Conservation (phyloP, 345 rosid genomes). For the Syzygium grande region DNA sequence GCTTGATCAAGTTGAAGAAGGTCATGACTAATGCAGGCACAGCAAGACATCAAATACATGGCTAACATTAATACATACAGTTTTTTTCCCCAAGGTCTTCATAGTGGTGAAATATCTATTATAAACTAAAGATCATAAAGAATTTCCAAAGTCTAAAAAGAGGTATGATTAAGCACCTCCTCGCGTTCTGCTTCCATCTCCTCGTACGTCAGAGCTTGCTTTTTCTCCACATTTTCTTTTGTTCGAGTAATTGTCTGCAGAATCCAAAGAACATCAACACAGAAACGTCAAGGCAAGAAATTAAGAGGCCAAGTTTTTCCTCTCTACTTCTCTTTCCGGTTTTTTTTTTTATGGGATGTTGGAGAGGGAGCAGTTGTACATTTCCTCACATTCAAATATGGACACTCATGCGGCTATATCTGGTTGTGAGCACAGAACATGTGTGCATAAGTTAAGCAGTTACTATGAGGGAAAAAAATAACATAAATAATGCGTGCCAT, state of each 20-base stretch:
- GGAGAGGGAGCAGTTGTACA: not conserved
- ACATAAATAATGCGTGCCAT: not conserved
- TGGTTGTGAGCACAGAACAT: not conserved
- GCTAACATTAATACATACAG: not conserved
- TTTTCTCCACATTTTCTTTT: conserved; percentile 81
- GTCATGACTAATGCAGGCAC: not conserved
- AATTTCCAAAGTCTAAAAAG: not conserved
- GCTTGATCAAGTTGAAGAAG: not conserved
- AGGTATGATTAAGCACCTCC: conserved; percentile 36
- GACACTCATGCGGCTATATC: not conserved
- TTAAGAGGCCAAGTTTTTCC: not conserved
- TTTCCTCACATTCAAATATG: not conserved
- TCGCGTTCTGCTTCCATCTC: conserved; percentile 97
- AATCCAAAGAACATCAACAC: not conserved
- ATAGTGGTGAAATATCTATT: not conserved
- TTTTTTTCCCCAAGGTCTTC: not conserved
- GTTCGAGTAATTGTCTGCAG: conserved; percentile 64
- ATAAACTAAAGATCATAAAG: not conserved
- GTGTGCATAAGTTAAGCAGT: not conserved
- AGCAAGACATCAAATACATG: not conserved
- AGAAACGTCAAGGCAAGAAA: not conserved
- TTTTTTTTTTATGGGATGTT: not conserved
- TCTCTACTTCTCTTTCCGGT: not conserved
- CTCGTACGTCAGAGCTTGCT: conserved; percentile 89
- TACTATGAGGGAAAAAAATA: not conserved